A percentile compares a stretch with the other conserved stretches of the same genome.
These are phyloP conservation scores for Tetragonia tetragonoides DNA, from an alignment of 148 eudicot genomes.

Conservation along the genomic window DNA sequence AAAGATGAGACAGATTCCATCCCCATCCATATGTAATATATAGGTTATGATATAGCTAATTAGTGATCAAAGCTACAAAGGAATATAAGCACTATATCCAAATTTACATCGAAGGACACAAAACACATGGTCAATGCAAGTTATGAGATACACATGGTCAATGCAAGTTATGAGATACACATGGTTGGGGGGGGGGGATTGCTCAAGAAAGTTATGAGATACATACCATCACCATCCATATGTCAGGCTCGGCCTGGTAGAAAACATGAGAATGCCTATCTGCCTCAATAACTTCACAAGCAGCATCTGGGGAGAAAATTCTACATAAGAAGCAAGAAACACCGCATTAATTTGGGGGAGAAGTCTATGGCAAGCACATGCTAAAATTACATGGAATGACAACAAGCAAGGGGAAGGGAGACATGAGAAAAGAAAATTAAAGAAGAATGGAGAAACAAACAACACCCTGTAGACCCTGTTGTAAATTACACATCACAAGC, in stretches of 20 bases:
- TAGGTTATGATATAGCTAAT: background rate
- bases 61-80: background rate
- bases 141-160: background rate
- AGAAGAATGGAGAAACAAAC: background rate
- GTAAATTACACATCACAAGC: background rate
- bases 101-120: background rate
- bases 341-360: background rate
- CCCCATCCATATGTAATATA: no score
- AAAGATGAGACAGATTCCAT: no score
- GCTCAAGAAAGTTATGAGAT: background rate
- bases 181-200: background rate
- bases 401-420: background rate
- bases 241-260: constrained; percentile 89
- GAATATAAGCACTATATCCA: background rate
- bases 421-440: background rate
- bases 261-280: constrained; percentile 93
- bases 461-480: background rate
- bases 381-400: background rate
- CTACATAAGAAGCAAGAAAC: constrained; percentile 38
- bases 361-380: background rate
- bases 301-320: constrained; percentile 93
- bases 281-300: constrained; percentile 97
- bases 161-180: background rate
- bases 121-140: background rate
- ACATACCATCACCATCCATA: constrained; percentile 99